phyloP scores from a whole-genome alignment of 2,329 filamentous ascomycete genomes.

The Fusarium duplospermum region DNA sequence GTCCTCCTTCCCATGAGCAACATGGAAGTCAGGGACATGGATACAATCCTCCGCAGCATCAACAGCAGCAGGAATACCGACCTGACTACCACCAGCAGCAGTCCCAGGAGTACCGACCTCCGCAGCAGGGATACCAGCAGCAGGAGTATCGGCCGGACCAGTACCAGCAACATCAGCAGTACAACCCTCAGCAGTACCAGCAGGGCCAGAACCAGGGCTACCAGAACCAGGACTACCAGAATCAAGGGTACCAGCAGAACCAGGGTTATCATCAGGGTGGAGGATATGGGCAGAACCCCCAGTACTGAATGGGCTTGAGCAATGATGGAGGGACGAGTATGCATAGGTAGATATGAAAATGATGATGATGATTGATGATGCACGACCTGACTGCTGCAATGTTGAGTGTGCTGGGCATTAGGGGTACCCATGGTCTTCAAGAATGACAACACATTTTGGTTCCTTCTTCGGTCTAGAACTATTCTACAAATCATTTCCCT shows the following conservation, averaged over 20 bases:
- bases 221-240: slow-evolving; percentile 37
- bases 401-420: neutral
- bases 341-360: neutral
- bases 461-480: neutral
- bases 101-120: slow-evolving; percentile 29
- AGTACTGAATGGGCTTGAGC: slow-evolving; percentile 8
- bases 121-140: slow-evolving; percentile 16
- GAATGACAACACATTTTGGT: neutral
- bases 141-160: slow-evolving; percentile 42
- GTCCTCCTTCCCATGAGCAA: slow-evolving; percentile 5
- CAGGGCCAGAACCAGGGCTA: slow-evolving; percentile 34
- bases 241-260: slow-evolving; percentile 22
- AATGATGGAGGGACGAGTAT: neutral
- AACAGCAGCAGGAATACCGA: slow-evolving; percentile 14
- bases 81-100: slow-evolving; percentile 16
- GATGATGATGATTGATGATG: neutral
- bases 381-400: neutral
- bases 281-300: slow-evolving; percentile 37
- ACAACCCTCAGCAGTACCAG: slow-evolving; percentile 16
- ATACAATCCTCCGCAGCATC: slow-evolving; percentile 30
- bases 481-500: neutral
- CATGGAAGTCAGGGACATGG: neutral
- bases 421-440: neutral
- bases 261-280: slow-evolving; percentile 31
- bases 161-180: slow-evolving; percentile 22